phyloP scores from a whole-genome alignment of 2,329 filamentous ascomycete genomes.

The Trichophyton benhamiae region DNA sequence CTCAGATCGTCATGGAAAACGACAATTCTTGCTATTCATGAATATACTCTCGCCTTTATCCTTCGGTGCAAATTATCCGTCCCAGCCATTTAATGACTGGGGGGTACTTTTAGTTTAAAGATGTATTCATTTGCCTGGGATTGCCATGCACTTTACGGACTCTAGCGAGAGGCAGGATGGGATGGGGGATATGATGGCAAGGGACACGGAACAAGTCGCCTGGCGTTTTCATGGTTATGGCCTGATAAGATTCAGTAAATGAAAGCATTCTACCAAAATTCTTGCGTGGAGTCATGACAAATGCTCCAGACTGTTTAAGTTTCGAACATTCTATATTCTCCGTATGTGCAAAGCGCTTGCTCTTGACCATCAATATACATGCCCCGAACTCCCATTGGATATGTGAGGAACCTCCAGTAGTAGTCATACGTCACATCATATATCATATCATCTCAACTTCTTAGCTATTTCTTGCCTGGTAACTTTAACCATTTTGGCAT shows the following conservation, averaged over 20 bases:
- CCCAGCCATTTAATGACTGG: neutral
- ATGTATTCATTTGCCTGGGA: neutral
- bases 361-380: neutral
- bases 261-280: neutral
- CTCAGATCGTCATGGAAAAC: neutral
- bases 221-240: neutral
- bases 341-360: neutral
- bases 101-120: neutral
- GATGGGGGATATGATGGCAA: neutral
- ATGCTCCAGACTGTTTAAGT: neutral
- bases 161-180: neutral
- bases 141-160: neutral
- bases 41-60: neutral
- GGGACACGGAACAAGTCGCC: neutral
- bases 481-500: constrained; percentile 63
- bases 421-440: neutral
- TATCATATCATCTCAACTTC: neutral
- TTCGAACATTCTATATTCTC: neutral
- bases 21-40: neutral
- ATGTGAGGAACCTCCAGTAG: neutral
- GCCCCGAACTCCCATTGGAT: neutral
- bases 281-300: neutral
- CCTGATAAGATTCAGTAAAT: neutral
- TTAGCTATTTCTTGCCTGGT: constrained; percentile 54
- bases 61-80: neutral